Percentiles rank a stretch among this genome's conserved stretches.
Evolutionary conservation across 2,329 filamentous ascomycete genomes (phyloP).

Genomic region (Fusarium kyushuense): DNA sequence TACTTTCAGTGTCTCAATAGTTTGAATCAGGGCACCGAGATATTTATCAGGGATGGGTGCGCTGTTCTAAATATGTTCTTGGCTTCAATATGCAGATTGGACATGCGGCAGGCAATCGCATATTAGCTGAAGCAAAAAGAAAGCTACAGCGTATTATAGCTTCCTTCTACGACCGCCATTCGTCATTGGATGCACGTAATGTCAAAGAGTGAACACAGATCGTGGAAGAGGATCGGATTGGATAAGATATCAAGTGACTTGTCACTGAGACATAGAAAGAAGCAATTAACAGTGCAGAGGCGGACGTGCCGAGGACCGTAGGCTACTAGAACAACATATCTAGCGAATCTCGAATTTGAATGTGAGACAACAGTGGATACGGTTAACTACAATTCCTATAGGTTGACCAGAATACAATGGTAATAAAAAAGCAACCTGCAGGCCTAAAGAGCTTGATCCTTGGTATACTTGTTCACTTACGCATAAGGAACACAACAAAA

Average conservation of each 20-base stretch:
- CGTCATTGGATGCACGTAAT: neutral
- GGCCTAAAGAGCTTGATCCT: neutral
- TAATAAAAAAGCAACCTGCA: neutral
- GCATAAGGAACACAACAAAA: neutral
- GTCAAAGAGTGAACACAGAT: neutral
- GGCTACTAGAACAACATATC: no score
- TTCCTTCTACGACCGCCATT: neutral
- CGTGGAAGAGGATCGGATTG: neutral
- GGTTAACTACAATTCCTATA: neutral
- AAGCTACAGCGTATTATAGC: neutral
- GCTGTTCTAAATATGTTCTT: neutral
- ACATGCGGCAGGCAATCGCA: neutral
- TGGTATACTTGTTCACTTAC: neutral
- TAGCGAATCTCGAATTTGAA: neutral
- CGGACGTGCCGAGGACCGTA: neutral
- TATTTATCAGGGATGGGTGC: neutral
- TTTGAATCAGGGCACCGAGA: neutral
- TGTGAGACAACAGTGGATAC: neutral
- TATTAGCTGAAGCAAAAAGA: neutral
- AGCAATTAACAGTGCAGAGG: neutral
- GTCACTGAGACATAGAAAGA: neutral
- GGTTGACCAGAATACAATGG: neutral
- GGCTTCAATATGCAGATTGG: accelerated
- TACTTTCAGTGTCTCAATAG: neutral
- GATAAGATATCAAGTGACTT: neutral